Conservation (phyloP, 345 rosid species). For the Eucalyptus tenuipes region DNA sequence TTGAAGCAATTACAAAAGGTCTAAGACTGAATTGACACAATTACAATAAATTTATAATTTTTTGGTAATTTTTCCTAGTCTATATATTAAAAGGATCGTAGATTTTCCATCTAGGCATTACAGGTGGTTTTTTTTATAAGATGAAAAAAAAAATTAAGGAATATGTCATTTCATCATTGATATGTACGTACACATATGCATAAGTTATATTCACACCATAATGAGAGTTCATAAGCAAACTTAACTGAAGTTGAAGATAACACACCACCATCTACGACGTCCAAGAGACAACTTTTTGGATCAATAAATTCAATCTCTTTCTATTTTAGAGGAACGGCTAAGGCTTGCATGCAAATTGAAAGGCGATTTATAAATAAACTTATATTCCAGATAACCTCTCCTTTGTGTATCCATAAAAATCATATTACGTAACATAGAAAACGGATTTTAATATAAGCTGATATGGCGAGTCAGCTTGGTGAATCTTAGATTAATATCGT, state of each 20-base stretch:
- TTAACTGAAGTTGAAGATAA: background rate
- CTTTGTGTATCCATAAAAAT: too few species aligned
- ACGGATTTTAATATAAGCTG: background rate
- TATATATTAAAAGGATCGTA: background rate
- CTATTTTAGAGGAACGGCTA: too few species aligned
- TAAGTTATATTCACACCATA: background rate
- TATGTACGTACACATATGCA: background rate
- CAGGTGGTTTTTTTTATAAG: background rate
- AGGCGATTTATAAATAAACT: too few species aligned
- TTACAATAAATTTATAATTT: accelerated
- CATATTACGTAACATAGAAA: background rate
- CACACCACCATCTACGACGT: background rate
- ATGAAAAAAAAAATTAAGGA: background rate
- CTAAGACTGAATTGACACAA: too few species aligned
- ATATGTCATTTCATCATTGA: background rate
- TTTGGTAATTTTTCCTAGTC: too few species aligned
- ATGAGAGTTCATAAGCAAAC: background rate
- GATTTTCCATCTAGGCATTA: background rate
- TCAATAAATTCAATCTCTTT: too few species aligned
- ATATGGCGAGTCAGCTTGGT: background rate
- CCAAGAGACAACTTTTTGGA: too few species aligned
- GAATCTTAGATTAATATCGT: background rate
- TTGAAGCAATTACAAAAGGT: accelerated
- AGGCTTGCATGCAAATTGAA: too few species aligned
- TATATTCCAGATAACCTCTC: too few species aligned